Evolutionary conservation across 1,284 basidiomycete genomes (phyloP), one percentile per base, ranked within the genome.

Genomic region (Cutaneotrichosporon daszewskae): DNA sequence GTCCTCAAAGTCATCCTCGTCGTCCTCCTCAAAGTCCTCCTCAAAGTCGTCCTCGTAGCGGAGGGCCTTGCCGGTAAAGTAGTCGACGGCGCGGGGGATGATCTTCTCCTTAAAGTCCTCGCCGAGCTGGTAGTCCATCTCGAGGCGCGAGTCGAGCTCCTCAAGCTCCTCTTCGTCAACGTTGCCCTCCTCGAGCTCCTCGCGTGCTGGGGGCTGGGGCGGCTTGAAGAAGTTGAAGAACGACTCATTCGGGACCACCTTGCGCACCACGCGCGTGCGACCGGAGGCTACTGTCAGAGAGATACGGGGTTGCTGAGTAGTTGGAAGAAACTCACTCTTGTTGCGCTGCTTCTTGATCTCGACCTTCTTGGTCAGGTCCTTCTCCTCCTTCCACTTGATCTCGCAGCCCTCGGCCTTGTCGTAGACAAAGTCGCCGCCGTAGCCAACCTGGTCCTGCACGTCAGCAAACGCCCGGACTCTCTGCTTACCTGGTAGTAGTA

Each of bases 331-430:
- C 82, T 49, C 62, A 92, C 89, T 89, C 79, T 97, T 98, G 77
- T 97, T 97, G 61, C 92, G 78, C 75, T 97, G 94, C 78, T 96
- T 97, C 81, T 96, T 96, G 71, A 96, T 92, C 76, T 97, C 94
- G 60, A 90, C 85, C 75, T 89, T 87, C 76, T 92, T 91, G 43
- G 92, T 97, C 49, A 97, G 77, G 74, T 98, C 89, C 76, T 94
- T 94, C 62, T 95, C 94, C 70, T 90, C 90, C 75, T 94, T 95
- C 94, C 94, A 97, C 68, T 85, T 82, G 73, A 98, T 92, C 64
- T 84, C 79, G 46, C 82, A 84, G 16, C 91, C 92, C 63, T 87
- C 82, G 43, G 92, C 89, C 55, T 82, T 84, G 76, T 95, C 90
- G 72, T 94, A 97, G 44, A 94, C 82, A 64, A 94, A 92, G 75